Base-by-base conservation (phyloP, 306 rosid genomes). In the Ziziphus jujuba region DNA sequence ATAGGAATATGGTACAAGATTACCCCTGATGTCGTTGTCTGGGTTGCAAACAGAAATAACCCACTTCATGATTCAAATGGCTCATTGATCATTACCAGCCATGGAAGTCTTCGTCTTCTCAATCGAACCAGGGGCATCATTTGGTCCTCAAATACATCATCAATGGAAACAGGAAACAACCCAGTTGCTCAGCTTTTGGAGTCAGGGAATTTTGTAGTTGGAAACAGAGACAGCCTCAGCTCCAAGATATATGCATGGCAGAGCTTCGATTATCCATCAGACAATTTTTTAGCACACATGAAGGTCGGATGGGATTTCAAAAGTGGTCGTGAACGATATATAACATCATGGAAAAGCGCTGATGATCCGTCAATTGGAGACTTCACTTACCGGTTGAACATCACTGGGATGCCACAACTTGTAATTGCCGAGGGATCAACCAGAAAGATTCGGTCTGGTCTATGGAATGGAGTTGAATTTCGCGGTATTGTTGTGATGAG, bases 191-290 rank as follows among this genome's bases (percentile, higher is more conserved):
- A 28, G 65, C 82, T 83, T 28, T 38, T 83, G 20, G 80, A 80
- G 36, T 22, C 73, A 0, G 81, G 83, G 9, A 83, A 77, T 58
- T 58, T 81, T 17, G 79, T 83, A 5, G 28, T 83, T 2, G 67
- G 74, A 63, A 45, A 73, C 17, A 70, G 48, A 2, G 55, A 40
- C 0, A 64, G 47, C 5, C 57, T 24, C 17, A 47, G 56, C 33
- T 21, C 55, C 45, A 61, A 67, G 21, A 21, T 0, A 0, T 83
- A 58, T 10, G 2, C 78, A 31, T 82, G 84, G 82, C 78, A 65
- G 24, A 65, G 70, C 33, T 65, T 65, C 28, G 59, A 65, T 19
- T 17, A 8, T 49, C 70, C 70, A 23, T 5, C 58, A 15, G 33
- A 65, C 24, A 25, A 31, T 0, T 8, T 50, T 15, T 50, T 65